A percentile compares a stretch with the other conserved stretches of the same genome.
These are phyloP conservation scores for Eucalyptus albens DNA, from an alignment of 345 rosid genomes.

Conservation along the genomic window DNA sequence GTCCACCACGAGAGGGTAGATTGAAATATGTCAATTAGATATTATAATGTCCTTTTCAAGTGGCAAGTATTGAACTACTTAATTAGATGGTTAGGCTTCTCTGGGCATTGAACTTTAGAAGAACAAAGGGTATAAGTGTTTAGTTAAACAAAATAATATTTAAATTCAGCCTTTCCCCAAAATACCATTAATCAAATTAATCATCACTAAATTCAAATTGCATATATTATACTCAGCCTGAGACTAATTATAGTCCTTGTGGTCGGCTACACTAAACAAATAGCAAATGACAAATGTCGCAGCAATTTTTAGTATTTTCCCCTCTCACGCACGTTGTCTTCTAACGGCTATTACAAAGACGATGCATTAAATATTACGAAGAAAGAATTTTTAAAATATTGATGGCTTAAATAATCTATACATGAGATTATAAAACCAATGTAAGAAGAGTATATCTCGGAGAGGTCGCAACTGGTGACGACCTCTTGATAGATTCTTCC, in stretches of 20 bases:
- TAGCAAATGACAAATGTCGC: not conserved
- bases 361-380: not conserved
- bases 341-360: not conserved
- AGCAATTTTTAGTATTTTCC: not conserved
- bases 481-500: not conserved
- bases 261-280: not conserved
- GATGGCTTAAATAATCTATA: not conserved
- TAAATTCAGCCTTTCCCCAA: not conserved
- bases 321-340: not conserved
- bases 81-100: not conserved
- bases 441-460: not conserved
- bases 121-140: not conserved
- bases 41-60: not conserved
- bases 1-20: accelerated
- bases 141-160: not conserved
- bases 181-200: not conserved
- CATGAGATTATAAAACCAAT: not conserved
- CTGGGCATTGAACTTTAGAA: not conserved
- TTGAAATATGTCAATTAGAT: not conserved
- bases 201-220: not conserved
- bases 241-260: not conserved
- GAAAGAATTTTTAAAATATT: not conserved
- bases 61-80: not conserved
- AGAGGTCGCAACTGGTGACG: not conserved
- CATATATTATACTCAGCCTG: not conserved